Conservation (phyloP, 208 protist species). For the Blechomonas ayalai region DNA sequence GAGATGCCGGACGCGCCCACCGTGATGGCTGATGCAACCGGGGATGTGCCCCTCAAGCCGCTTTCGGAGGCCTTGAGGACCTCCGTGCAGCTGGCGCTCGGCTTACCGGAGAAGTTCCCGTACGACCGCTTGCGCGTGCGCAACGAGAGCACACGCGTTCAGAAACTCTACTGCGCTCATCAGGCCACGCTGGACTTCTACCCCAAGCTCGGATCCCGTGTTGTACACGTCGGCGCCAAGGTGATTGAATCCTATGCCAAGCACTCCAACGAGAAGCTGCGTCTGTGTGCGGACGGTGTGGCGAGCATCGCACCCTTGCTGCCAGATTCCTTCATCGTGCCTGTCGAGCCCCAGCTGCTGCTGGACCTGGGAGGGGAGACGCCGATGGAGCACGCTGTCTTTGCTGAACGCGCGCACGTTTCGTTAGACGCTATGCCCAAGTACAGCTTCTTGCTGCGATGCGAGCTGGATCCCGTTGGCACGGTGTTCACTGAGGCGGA, state of each 20-base stretch:
- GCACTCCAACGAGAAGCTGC: slow-evolving; percentile 75
- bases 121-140: slow-evolving; percentile 45
- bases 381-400: slow-evolving; percentile 25
- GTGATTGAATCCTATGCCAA: slow-evolving; percentile 78
- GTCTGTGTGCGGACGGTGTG: slow-evolving; percentile 65
- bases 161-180: slow-evolving; percentile 80
- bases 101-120: slow-evolving; percentile 54
- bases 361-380: slow-evolving; percentile 19
- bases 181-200: slow-evolving; percentile 32
- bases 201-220: slow-evolving; percentile 42
- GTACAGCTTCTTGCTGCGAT: slow-evolving; percentile 43
- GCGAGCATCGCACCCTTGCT: slow-evolving; percentile 42
- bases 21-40: background rate
- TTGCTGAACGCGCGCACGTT: slow-evolving; percentile 20
- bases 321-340: slow-evolving; percentile 31
- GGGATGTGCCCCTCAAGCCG: slow-evolving; percentile 26
- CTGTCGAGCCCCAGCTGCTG: slow-evolving; percentile 33
- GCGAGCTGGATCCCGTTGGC: slow-evolving; percentile 29
- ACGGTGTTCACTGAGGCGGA: slow-evolving; percentile 46
- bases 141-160: slow-evolving; percentile 45
- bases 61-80: slow-evolving; percentile 25
- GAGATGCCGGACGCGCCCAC: slow-evolving; percentile 27
- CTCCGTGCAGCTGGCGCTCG: slow-evolving; percentile 33
- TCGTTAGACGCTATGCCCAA: slow-evolving; percentile 14
- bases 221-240: slow-evolving; percentile 76